Conservation (phyloP, 2,329 filamentous ascomycete species). For the Thyridium curvatum region DNA sequence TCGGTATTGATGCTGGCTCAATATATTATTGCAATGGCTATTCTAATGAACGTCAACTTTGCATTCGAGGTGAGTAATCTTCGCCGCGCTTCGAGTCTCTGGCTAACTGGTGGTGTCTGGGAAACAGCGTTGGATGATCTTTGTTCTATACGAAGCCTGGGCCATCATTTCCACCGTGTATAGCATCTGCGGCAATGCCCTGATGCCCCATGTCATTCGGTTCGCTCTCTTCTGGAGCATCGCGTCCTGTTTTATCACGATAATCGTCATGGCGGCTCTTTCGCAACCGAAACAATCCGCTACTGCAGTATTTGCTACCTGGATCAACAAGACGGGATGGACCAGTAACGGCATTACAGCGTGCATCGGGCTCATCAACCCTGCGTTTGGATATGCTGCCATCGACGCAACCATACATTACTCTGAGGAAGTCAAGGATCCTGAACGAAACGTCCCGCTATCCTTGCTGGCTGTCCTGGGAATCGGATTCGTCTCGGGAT, state of each 20-base stretch:
- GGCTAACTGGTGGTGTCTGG: no score
- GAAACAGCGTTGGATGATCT: constrained; percentile 40
- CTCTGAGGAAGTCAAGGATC: constrained; percentile 55
- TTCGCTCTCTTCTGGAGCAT: constrained; percentile 38
- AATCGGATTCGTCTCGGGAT: constrained; percentile 44
- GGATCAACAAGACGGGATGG: constrained; percentile 48
- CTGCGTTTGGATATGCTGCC: no score
- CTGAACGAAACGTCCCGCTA: constrained; percentile 45
- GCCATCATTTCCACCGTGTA: constrained; percentile 33
- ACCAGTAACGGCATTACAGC: constrained; percentile 40
- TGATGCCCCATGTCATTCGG: constrained; percentile 34
- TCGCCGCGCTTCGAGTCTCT: no score
- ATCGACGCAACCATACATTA: constrained; percentile 60
- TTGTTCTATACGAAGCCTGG: constrained; percentile 38
- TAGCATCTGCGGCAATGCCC: constrained; percentile 40
- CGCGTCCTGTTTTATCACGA: no score
- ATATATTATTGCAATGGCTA: constrained; percentile 33
- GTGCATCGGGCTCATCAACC: constrained; percentile 42
- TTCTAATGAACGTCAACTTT: no score
- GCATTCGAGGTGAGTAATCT: no score
- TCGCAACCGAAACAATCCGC: constrained; percentile 36
- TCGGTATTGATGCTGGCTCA: constrained; percentile 36
- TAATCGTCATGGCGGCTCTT: constrained; percentile 39
- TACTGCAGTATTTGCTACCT: constrained; percentile 43
- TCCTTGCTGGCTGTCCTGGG: constrained; percentile 43